Base-by-base conservation (phyloP, 768 basidiomycete species). In the Leccinum barrowsii region DNA sequence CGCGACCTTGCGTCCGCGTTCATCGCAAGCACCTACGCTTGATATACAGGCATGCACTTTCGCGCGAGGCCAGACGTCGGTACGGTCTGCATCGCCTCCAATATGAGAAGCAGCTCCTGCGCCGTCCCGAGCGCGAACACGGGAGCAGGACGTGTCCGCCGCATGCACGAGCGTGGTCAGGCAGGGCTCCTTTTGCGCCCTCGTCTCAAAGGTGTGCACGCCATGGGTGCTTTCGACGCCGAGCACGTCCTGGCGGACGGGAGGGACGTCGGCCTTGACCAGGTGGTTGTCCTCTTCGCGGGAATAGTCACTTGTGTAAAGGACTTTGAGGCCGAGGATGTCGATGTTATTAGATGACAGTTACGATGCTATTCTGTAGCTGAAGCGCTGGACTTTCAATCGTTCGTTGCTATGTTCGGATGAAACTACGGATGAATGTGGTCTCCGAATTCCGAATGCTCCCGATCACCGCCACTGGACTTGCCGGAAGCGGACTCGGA, bases 261-360 rank as follows among this genome's bases (percentile, higher is more conserved):
- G 90, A 11, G 96, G 96, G 3, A 97, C 77, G 72, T 96, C 94
- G 0, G 95, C 96, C 67, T 92, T 92, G 55, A 98, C 94, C 22
- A 99, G 81, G 81, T 98, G 96, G 28, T 91, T 82, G 69, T 98
- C 95, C 72, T 98, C 94, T 75, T 98, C 94, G 12, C 95, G 86
- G 52, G 94, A 96, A 71, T 97, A 97, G 73, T 99, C 96, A 24
- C 96, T 96, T 26, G 96, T 98, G 71, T 99, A 98, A 5, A 99
- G 79, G 60, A 98, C 88, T 70, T 88, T 92, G 37, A 96, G 80
- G 4, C 95, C 96, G 5, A 92, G 91, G 58, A 98, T 92, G 71
- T 98, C 93, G 69, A 99, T 91, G 26, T 28, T 28, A 7, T 22
- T 22, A 22, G 7, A 28, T 28, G 26, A 28, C 26, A 1, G 26